A percentile compares a stretch with the other conserved stretches of the same genome.
These are phyloP conservation scores for Raddia guianensis DNA, from an alignment of 176 grass and related monocot genomes.

Conservation along the genomic window DNA sequence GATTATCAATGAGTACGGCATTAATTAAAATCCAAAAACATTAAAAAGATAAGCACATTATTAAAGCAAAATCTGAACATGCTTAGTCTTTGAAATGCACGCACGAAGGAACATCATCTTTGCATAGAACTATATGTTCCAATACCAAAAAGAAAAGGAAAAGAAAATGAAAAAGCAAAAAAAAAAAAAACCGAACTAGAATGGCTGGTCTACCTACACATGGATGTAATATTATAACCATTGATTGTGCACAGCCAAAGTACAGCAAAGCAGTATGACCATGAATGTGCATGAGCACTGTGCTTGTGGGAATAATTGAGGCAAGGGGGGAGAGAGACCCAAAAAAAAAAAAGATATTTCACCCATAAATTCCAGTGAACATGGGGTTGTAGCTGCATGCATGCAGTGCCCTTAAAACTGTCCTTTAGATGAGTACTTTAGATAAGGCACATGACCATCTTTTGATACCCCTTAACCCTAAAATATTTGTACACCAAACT, in stretches of 20 bases:
- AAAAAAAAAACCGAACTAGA: slow-evolving; percentile 8
- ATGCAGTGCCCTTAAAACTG: slow-evolving; percentile 29
- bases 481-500: slow-evolving; percentile 41
- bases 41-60: no score
- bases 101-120: background rate
- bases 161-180: background rate
- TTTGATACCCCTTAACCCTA: slow-evolving; percentile 48
- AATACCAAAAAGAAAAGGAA: background rate
- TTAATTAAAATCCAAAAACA: no score
- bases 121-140: background rate
- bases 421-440: slow-evolving; percentile 51
- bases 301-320: slow-evolving; percentile 46
- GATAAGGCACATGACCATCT: slow-evolving; percentile 59
- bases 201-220: slow-evolving; percentile 38
- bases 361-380: slow-evolving; percentile 41
- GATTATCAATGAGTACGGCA: no score
- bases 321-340: background rate
- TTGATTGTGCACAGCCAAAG: slow-evolving; percentile 47
- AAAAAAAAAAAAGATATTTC: background rate
- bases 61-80: no score
- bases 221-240: slow-evolving; percentile 20
- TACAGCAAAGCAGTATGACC: slow-evolving; percentile 52
- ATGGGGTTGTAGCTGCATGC: slow-evolving; percentile 41
- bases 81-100: background rate
- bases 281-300: slow-evolving; percentile 42